These are phyloP conservation scores for Cordyceps cateniannulata DNA, from an alignment of 2,329 filamentous ascomycete species.

Conservation along the genomic window DNA sequence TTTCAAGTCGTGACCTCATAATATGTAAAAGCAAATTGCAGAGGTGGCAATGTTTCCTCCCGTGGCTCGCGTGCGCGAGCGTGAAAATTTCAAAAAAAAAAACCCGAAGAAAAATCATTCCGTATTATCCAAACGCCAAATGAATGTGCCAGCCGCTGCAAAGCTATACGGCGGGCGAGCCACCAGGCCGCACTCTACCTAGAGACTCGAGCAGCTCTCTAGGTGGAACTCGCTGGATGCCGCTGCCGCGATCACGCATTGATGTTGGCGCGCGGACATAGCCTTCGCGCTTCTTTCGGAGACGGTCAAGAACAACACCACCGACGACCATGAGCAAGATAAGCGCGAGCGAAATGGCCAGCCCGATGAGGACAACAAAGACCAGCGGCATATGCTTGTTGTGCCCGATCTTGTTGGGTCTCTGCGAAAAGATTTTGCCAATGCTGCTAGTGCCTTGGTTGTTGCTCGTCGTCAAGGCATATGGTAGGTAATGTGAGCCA, in stretches of 20 bases:
- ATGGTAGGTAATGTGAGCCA: conserved; percentile 70
- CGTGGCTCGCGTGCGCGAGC: neutral
- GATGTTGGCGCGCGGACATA: conserved; percentile 71
- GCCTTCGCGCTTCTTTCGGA: conserved; percentile 70
- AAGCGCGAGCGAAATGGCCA: conserved; percentile 70
- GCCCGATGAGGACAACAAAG: conserved; percentile 72
- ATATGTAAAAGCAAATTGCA: conserved; percentile 4
- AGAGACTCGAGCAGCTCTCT: conserved; percentile 52
- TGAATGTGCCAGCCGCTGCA: conserved; percentile 21
- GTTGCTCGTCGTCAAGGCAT: conserved; percentile 66
- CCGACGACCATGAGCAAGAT: conserved; percentile 72
- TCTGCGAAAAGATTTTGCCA: conserved; percentile 76
- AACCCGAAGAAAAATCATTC: conserved; percentile 15
- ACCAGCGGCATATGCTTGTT: conserved; percentile 60
- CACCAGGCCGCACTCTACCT: conserved; percentile 40
- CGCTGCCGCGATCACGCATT: conserved; percentile 53
- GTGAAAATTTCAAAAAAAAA: neutral
- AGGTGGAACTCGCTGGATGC: conserved; percentile 55
- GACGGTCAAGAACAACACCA: conserved; percentile 68
- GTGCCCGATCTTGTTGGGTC: conserved; percentile 60
- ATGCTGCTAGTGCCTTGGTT: conserved; percentile 66
- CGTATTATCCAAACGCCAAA: conserved; percentile 32
- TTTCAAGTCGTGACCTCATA: conserved; percentile 9
- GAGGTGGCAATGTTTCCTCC: conserved; percentile 2
- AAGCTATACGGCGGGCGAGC: conserved; percentile 47